Evolutionary conservation across 805 yeast genomes (phyloP).

Genomic region (Suhomyces sp.): DNA sequence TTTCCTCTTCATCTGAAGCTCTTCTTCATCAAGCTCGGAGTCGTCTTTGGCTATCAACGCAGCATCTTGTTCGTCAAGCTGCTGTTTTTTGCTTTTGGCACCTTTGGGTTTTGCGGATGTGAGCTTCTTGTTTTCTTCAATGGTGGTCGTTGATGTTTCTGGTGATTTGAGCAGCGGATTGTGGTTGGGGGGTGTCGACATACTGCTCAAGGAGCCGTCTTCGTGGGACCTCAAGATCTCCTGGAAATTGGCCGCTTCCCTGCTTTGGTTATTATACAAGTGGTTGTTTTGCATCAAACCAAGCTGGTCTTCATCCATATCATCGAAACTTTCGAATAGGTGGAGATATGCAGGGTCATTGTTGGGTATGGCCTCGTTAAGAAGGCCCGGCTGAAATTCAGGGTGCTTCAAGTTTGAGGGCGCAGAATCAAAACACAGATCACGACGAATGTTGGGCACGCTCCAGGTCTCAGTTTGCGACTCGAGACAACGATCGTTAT

Average conservation of each 20-base stretch:
- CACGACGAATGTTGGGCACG: not conserved
- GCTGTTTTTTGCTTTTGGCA: constrained; percentile 22
- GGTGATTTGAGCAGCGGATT: constrained; percentile 1
- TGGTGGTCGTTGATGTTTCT: not conserved
- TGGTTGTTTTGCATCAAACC: not conserved
- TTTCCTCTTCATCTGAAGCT: constrained; percentile 55
- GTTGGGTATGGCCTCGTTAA: not conserved
- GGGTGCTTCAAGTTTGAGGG: not conserved
- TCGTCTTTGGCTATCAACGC: constrained; percentile 36
- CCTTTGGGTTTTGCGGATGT: constrained; percentile 1
- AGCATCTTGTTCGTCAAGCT: constrained; percentile 37
- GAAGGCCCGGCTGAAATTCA: not conserved
- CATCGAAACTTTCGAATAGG: not conserved
- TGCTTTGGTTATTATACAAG: not conserved
- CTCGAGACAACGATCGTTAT: not conserved
- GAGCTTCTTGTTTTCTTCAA: not conserved
- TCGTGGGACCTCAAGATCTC: not conserved
- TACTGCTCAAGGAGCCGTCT: constrained; percentile 1
- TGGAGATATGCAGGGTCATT: not conserved
- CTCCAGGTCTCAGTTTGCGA: not conserved
- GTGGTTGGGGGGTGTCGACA: constrained; percentile 5
- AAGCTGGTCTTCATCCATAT: not conserved
- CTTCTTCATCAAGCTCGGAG: constrained; percentile 35
- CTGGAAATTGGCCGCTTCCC: not conserved
- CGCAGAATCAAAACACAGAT: not conserved